These are phyloP conservation scores for Boletus sensibilis DNA, from an alignment of 768 basidiomycete species.

Conservation along the genomic window DNA sequence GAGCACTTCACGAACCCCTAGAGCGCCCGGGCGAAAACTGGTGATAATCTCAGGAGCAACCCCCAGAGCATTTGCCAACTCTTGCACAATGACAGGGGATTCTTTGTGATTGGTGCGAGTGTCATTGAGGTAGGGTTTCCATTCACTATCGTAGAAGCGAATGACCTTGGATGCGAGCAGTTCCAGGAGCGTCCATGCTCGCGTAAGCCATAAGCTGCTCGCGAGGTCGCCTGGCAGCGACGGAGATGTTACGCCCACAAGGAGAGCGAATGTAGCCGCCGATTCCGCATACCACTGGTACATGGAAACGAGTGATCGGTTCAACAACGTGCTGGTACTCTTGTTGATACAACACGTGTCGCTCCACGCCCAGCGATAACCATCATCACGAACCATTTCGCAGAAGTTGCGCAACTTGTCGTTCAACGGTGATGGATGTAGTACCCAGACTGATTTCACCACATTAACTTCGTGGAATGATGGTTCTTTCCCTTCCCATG, in stretches of 20 bases:
- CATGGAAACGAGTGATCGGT: conserved; percentile 8
- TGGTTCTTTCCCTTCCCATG: conserved; percentile 16
- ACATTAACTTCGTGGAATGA: conserved; percentile 11
- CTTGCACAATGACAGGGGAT: conserved; percentile 4
- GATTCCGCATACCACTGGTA: conserved; percentile 12
- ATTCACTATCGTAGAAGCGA: conserved; percentile 11
- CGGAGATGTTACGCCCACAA: conserved; percentile 1
- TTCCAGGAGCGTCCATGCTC: conserved; percentile 15
- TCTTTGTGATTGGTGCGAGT: conserved; percentile 9
- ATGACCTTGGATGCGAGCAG: conserved; percentile 11
- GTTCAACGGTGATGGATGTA: neutral
- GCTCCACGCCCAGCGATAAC: conserved; percentile 15
- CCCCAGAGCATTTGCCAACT: conserved; percentile 3
- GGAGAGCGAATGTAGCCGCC: conserved; percentile 4
- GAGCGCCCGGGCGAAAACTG: conserved; percentile 1
- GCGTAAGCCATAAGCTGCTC: conserved; percentile 9
- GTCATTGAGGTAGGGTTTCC: conserved; percentile 11
- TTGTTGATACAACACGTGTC: conserved; percentile 14
- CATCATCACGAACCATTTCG: conserved; percentile 1
- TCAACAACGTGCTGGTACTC: conserved; percentile 1
- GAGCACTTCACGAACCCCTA: conserved; percentile 2
- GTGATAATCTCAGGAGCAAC: conserved; percentile 8
- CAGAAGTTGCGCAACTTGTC: conserved; percentile 14
- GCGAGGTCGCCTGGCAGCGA: conserved; percentile 3
- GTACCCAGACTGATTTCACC: conserved; percentile 9